Conservation (phyloP, 2,329 filamentous ascomycete genomes). For the Alternaria atra region DNA sequence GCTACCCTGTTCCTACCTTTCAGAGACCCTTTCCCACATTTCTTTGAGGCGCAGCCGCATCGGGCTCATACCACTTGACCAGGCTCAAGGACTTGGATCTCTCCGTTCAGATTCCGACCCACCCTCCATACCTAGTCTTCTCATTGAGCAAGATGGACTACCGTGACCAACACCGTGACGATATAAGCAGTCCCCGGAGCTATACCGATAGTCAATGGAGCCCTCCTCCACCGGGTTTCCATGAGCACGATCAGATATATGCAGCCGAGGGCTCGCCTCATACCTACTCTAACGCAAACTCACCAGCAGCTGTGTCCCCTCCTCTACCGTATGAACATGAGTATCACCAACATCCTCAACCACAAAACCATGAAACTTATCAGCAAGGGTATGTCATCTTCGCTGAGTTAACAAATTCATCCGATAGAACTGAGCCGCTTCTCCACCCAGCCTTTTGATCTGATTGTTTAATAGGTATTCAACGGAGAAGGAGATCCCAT, state of each 20-base stretch:
- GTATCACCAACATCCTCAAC: conserved; percentile 13
- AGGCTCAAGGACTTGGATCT: conserved; percentile 4
- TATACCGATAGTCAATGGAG: conserved; percentile 31
- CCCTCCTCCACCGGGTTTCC: conserved; percentile 32
- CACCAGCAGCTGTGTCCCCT: conserved; percentile 27
- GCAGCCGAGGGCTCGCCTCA: conserved; percentile 16
- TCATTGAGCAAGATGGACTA: conserved; percentile 24
- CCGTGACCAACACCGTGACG: conserved; percentile 24
- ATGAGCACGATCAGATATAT: conserved; percentile 30
- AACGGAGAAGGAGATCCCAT: conserved; percentile 33
- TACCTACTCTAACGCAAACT: conserved; percentile 16
- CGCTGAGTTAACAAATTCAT: neutral
- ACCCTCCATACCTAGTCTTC: conserved; percentile 11
- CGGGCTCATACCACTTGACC: conserved; percentile 15
- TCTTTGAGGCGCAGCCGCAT: conserved; percentile 21
- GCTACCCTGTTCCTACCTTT: conserved; percentile 21
- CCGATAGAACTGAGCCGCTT: neutral
- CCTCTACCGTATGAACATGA: conserved; percentile 28
- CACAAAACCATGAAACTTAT: conserved; percentile 18
- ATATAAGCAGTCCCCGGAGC: conserved; percentile 20
- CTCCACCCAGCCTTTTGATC: neutral
- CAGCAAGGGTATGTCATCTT: conserved; percentile 22
- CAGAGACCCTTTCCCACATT: conserved; percentile 10
- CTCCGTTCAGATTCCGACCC: conserved; percentile 13
- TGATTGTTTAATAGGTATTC: conserved; percentile 26